Evolutionary conservation across 108 stramenopile species (phyloP).

Genomic region (Chaetoceros muelleri): DNA sequence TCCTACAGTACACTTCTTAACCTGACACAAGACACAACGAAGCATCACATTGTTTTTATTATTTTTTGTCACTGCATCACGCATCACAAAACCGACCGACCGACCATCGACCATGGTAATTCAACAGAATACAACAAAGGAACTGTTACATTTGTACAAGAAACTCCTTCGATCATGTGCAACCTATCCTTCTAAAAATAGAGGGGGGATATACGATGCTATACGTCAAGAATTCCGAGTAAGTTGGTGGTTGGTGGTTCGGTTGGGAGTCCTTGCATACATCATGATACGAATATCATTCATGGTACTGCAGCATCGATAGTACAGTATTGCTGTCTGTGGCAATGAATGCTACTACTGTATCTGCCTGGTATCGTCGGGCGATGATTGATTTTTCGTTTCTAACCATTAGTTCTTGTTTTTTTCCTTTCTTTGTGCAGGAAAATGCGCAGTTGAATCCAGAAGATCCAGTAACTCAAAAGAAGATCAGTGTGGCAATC

Average conservation of each 20-base stretch:
- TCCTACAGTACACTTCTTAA: no score
- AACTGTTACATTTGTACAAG: conserved; percentile 53
- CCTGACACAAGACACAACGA: no score
- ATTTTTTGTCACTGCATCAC: no score
- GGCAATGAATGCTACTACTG: neutral
- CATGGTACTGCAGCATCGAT: no score
- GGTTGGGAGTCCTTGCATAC: neutral
- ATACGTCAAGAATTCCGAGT: conserved; percentile 73
- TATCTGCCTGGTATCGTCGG: neutral
- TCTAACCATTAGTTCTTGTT: neutral
- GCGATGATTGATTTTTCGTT: neutral
- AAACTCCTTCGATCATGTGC: conserved; percentile 54
- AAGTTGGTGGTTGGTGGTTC: no score
- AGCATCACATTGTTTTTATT: no score
- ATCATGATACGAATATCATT: no score
- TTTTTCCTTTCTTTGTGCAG: neutral
- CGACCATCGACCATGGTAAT: no score
- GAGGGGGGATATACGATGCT: conserved; percentile 53
- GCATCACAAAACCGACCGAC: no score
- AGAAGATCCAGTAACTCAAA: conserved; percentile 35
- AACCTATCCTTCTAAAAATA: conserved; percentile 69
- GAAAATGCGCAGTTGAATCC: conserved; percentile 39
- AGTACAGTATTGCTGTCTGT: neutral
- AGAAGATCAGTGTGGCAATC: conserved; percentile 58
- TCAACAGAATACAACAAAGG: conserved; percentile 13